Evolutionary conservation across 345 rosid species (phyloP).

Genomic region (Sonneratia alba): DNA sequence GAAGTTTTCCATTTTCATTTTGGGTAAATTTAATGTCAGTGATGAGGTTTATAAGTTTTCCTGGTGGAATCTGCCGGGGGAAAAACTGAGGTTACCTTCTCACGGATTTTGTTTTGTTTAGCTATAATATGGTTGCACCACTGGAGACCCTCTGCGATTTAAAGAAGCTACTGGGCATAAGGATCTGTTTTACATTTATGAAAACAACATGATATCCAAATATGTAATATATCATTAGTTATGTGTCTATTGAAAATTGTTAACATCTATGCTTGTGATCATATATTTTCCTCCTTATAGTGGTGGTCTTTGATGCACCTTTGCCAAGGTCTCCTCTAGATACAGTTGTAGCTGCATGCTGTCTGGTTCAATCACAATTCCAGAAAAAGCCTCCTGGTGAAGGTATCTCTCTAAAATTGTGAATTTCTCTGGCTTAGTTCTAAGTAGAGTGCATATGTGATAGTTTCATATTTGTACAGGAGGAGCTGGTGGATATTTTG

Average conservation of each 20-base stretch:
- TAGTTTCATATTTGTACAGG: neutral
- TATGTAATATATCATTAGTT: too few relatives aligned
- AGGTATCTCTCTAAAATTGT: constrained; percentile 24
- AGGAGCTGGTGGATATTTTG: neutral
- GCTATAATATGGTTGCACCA: constrained; percentile 58
- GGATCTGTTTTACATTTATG: constrained; percentile 64
- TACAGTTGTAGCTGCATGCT: constrained; percentile 43
- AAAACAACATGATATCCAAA: constrained; percentile 63
- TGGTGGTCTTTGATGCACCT: constrained; percentile 59
- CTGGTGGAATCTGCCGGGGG: neutral
- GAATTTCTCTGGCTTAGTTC: neutral
- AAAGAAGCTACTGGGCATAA: constrained; percentile 59
- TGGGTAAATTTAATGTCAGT: too few relatives aligned
- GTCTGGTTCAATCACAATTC: constrained; percentile 77
- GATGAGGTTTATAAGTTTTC: neutral
- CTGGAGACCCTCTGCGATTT: constrained; percentile 45
- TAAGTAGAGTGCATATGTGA: neutral
- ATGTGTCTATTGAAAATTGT: too few relatives aligned
- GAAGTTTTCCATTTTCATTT: neutral
- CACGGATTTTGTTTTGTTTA: constrained; percentile 8
- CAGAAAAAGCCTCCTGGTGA: constrained; percentile 54
- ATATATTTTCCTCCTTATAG: too few relatives aligned
- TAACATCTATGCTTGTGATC: too few relatives aligned
- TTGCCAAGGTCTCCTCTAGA: constrained; percentile 48
- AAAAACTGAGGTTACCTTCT: neutral